Base-by-base conservation (phyloP, 129 eudicot genomes). In the Calendula officinalis region DNA sequence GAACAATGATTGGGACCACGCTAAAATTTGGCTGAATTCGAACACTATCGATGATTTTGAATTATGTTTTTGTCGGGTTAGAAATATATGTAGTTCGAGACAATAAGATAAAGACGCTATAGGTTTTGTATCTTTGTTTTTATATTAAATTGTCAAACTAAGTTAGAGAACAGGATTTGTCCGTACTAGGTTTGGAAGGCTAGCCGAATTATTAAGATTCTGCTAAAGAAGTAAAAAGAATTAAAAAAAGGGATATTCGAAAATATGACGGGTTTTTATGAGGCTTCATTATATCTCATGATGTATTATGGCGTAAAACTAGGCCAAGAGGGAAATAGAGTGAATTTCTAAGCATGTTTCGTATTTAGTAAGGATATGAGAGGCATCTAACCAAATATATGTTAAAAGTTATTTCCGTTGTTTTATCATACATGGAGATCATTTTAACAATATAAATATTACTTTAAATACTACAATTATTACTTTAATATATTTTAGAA, bases 191-290 rank as follows among this genome's bases (percentile, higher is more conserved):
- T 62, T 62, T 62, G 70, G 67, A 59, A 59, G 43, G 46, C 39
- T 72, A n/a, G 77, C 77, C 77, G 77, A 64, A 43, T 72, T 15
- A 11, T 54, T 3, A 50, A 49, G 57, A 59, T 71, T 8, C 69
- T 32, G 7, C 3, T 9, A 49, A 7, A 54, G 41, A 4, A n/a
- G 15, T 72, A 56, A 43, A 38, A 6, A 50, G 30, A 41, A 71
- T 49, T 35, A 3, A 39, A 5, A 6, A 5, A 27, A 3, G 68
- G 17, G 17, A 7, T 70, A 60, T 49, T 60, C 15, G 14, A 39
- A 69, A 48, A 50, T 7, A 5, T 35, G 22, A 5, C 1, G 14
- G 36, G 62, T 30, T 13, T 49, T 50, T 16, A 37, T 3, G 37
- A 30, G 27, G 64, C 0, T 10, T 11, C 9, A 9, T 62, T 45